Evolutionary conservation across 1,139 yeast species (phyloP).

Genomic region (Nadsonia starkeyi-henricii): DNA sequence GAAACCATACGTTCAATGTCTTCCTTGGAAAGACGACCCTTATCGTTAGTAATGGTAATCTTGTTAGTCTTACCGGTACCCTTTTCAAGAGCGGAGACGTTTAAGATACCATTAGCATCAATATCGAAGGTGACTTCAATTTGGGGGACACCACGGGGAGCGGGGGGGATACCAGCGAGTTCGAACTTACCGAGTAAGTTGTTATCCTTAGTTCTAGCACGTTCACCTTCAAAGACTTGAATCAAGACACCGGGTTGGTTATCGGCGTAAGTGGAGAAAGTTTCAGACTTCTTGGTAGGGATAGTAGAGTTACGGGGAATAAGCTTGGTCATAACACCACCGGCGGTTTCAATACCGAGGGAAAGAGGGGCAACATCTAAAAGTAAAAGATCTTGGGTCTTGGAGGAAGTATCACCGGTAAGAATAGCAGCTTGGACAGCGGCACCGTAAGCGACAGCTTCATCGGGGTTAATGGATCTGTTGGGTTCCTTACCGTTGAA

Average conservation of each 20-base stretch:
- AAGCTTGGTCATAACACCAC: conserved; percentile 95
- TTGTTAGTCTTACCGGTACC: conserved; percentile 95
- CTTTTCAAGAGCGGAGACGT: conserved; percentile 87
- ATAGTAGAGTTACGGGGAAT: conserved; percentile 94
- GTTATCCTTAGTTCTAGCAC: conserved; percentile 91
- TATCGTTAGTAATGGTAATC: conserved; percentile 89
- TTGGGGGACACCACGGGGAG: conserved; percentile 97
- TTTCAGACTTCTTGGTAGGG: conserved; percentile 93
- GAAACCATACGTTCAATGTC: conserved; percentile 90
- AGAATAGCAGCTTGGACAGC: conserved; percentile 86
- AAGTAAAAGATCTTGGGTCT: conserved; percentile 71
- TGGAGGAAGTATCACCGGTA: conserved; percentile 74
- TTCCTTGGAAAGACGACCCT: conserved; percentile 87
- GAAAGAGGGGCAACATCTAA: conserved; percentile 92
- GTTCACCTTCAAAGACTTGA: conserved; percentile 96
- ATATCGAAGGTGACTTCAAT: conserved; percentile 90
- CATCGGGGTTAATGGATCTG: conserved; percentile 97
- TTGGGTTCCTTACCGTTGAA: conserved; percentile 96
- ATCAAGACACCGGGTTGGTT: conserved; percentile 95
- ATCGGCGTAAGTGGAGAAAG: conserved; percentile 92
- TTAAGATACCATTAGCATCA: conserved; percentile 91
- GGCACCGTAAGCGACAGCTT: conserved; percentile 98
- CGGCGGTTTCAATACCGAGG: conserved; percentile 92
- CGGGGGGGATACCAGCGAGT: conserved; percentile 90
- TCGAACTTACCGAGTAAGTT: conserved; percentile 92